A percentile compares a stretch with the other conserved stretches of the same genome.
Conservation (phyloP, 225 moss, liverwort and hornwort genomes). For the Sphagnum tenellum region DNA sequence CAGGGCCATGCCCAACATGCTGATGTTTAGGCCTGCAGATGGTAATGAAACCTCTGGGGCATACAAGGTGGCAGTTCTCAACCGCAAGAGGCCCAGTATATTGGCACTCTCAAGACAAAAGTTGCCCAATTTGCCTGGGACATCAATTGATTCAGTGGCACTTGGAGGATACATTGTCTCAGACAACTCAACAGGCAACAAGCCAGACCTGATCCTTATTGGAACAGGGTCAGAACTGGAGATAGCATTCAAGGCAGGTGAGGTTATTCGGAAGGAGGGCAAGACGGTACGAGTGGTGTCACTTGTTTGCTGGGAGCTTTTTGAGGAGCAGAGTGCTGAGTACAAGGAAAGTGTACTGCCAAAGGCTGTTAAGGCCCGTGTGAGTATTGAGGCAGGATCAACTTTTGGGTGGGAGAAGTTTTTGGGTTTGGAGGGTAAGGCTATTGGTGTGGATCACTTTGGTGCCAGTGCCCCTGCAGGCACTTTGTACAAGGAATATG, state of each 20-base stretch:
- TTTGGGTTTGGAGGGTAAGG: conserved; percentile 25
- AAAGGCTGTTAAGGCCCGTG: conserved; percentile 37
- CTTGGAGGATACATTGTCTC: conserved; percentile 30
- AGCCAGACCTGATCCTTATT: conserved; percentile 39
- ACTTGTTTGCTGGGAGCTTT: conserved; percentile 45
- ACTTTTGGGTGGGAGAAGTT: conserved; percentile 53
- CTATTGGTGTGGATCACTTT: conserved; percentile 44
- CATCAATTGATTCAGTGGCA: conserved; percentile 33
- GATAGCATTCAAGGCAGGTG: conserved; percentile 46
- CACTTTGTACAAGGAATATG: conserved; percentile 34
- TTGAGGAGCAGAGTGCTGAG: conserved; percentile 44
- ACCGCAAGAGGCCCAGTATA: conserved; percentile 38
- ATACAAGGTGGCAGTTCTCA: conserved; percentile 38
- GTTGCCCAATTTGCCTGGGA: conserved; percentile 30
- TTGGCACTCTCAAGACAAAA: conserved; percentile 51
- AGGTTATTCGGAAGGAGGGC: conserved; percentile 27
- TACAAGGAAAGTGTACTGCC: conserved; percentile 51
- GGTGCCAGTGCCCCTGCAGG: conserved; percentile 37
- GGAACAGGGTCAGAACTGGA: conserved; percentile 49
- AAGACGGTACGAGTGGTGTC: conserved; percentile 46
- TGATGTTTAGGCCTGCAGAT: conserved; percentile 50
- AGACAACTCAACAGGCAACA: conserved; percentile 31
- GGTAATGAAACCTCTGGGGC: conserved; percentile 52
- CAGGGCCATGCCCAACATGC: conserved; percentile 51
- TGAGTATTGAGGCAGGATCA: conserved; percentile 48